Evolutionary conservation across 805 yeast genomes (phyloP).

Genomic region (Zygosaccharomyces siamensis): DNA sequence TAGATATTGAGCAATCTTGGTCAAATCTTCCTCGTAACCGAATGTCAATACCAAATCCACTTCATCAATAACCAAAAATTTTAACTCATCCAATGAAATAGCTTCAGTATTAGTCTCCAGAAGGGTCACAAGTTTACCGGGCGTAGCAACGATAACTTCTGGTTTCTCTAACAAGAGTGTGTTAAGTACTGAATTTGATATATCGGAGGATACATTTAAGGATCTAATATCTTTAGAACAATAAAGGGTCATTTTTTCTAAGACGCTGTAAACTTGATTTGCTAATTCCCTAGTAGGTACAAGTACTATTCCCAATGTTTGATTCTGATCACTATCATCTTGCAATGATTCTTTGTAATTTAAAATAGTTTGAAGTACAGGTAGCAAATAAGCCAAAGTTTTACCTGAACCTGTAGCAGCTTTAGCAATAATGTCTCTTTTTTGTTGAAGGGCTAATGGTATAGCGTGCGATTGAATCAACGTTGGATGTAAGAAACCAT

Average conservation of each 20-base stretch:
- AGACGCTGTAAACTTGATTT: constrained; percentile 70
- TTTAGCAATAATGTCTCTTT: constrained; percentile 86
- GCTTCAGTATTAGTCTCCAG: constrained; percentile 44
- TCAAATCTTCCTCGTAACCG: constrained; percentile 85
- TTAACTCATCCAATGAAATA: constrained; percentile 52
- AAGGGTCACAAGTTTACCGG: constrained; percentile 61
- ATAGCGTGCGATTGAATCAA: constrained; percentile 88
- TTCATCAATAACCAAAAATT: constrained; percentile 84
- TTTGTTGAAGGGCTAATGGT: constrained; percentile 84
- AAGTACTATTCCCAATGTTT: constrained; percentile 59
- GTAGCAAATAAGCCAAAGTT: constrained; percentile 84
- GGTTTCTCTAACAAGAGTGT: constrained; percentile 72
- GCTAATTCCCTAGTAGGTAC: constrained; percentile 94
- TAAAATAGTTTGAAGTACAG: constrained; percentile 75
- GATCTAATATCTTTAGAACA: constrained; percentile 62
- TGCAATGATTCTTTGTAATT: constrained; percentile 34
- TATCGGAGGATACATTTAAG: constrained; percentile 58
- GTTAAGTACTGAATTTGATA: constrained; percentile 64
- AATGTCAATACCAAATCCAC: constrained; percentile 87
- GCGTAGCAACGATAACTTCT: constrained; percentile 81
- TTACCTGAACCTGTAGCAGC: constrained; percentile 97
- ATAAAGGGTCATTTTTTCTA: constrained; percentile 62
- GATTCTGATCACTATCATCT: constrained; percentile 19
- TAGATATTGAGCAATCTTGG: constrained; percentile 55
- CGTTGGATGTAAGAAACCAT: constrained; percentile 84